Evolutionary conservation across 768 basidiomycete genomes (phyloP).

Genomic region (Kwoniella bestiolae): DNA sequence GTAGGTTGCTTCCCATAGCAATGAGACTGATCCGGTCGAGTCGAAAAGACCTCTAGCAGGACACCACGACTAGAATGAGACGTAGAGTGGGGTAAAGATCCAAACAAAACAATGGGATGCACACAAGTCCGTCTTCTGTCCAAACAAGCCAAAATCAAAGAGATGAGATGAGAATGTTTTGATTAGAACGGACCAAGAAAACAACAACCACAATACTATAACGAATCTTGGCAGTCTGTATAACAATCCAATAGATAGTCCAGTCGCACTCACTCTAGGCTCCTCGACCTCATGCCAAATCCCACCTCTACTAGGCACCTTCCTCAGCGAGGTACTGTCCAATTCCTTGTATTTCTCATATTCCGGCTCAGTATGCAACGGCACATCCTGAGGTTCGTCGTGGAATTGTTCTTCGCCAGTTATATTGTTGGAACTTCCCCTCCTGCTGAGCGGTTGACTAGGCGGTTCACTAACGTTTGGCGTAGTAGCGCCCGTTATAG

Average conservation of each 20-base stretch:
- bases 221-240: slow-evolving; percentile 10
- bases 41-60: not conserved
- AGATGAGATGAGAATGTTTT: not conserved
- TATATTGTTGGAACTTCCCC: not conserved
- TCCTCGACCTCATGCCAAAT: slow-evolving; percentile 39
- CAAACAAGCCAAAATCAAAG: not conserved
- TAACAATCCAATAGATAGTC: not conserved
- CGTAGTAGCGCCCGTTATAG: slow-evolving; percentile 35
- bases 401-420: slow-evolving; percentile 1
- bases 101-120: not conserved
- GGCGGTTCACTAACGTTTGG: slow-evolving; percentile 15
- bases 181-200: slow-evolving; percentile 4
- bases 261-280: slow-evolving; percentile 34
- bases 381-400: slow-evolving; percentile 9
- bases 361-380: not conserved
- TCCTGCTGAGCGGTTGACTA: slow-evolving; percentile 20
- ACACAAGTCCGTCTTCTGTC: slow-evolving; percentile 9
- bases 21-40: not conserved
- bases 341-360: slow-evolving; percentile 11
- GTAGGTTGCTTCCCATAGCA: not conserved
- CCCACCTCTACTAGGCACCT: slow-evolving; percentile 40
- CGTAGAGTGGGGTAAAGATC: not conserved
- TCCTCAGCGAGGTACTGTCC: slow-evolving; percentile 25
- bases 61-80: not conserved
- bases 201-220: not conserved